Evolutionary conservation across 2,329 filamentous ascomycete species (phyloP), one percentile per base, ranked within the genome.

Genomic region (Pyrenophora graminea): DNA sequence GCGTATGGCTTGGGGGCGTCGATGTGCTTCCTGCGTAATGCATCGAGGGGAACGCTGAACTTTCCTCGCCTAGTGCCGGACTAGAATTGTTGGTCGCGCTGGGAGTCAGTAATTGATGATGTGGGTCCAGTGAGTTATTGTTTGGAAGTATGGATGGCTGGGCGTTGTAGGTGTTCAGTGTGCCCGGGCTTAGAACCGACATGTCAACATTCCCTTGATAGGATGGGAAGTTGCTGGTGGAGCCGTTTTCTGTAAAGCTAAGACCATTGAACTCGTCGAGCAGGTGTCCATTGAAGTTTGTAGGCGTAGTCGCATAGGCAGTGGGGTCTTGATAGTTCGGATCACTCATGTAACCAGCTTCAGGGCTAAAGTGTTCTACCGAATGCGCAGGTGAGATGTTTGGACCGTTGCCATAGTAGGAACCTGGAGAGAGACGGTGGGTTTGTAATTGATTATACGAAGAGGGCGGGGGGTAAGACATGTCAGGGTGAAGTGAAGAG

Each of bases 321-420:
- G 66, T 71, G 19, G 62, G 45, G 30, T 71, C 64, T 18, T 65
- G 63, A 36, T 69, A 65, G 41, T 58, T 70, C 15, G 64, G 60
- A 43, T 74, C 70, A 47, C 67, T 72, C 45, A 66, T 53, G 42
- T 73, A 73, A 12, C 67, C 63, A 21, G 56, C 48, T 34, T 73
- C 69, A 7, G 72, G 69, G 40, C 71, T 75, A 30, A 73, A 55
- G 38, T 74, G 66, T 31, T 74, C 72, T 48, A 68, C 62, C n/a
- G 72, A 73, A 47, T 69, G 67, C 23, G 70, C 70, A 19, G 73
- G 72, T 6, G 73, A 75, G 31, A 69, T 58, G 43, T 62, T 69
- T 33, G 68, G 64, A 27, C 64, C 67, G 48, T 63, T 63, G 41
- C 60, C 62, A 52, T 60, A 67, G 48, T 68, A 66, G 13, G 58